These are phyloP conservation scores for Themeda triandra DNA, from an alignment of 176 grass and related monocot genomes.

Conservation along the genomic window DNA sequence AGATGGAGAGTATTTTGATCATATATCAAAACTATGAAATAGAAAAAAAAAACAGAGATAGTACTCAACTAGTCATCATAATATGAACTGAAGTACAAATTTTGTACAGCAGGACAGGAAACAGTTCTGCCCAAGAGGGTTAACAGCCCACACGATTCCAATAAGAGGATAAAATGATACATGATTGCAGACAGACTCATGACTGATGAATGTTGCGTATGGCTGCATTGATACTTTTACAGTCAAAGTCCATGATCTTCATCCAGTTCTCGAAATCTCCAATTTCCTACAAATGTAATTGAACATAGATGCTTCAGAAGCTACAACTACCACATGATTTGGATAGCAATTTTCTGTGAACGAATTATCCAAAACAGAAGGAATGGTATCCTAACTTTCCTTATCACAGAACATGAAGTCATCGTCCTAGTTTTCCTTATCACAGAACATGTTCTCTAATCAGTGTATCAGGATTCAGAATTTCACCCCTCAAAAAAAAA, in stretches of 20 bases:
- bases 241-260: constrained; percentile 76
- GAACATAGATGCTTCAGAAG: neutral
- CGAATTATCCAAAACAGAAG: too few relatives aligned
- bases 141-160: neutral
- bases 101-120: too few relatives aligned
- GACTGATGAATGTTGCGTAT: constrained; percentile 60
- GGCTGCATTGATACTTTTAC: constrained; percentile 77
- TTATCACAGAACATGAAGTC: too few relatives aligned
- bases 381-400: too few relatives aligned
- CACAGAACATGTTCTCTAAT: too few relatives aligned
- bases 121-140: too few relatives aligned
- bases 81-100: too few relatives aligned
- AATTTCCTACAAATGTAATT: constrained; percentile 44
- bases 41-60: neutral
- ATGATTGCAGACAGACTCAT: constrained; percentile 22
- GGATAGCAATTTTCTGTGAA: too few relatives aligned
- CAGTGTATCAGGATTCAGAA: neutral
- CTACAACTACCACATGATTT: neutral
- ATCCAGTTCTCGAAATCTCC: constrained; percentile 76
- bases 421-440: too few relatives aligned
- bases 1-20: neutral
- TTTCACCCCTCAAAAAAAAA: too few relatives aligned
- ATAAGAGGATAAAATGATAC: neutral
- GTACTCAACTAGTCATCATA: neutral
- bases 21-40: neutral